A percentile compares a stretch with the other conserved stretches of the same genome.
Evolutionary conservation across 164 flowering plant species (phyloP).

Genomic region (Liquidambar formosana): DNA sequence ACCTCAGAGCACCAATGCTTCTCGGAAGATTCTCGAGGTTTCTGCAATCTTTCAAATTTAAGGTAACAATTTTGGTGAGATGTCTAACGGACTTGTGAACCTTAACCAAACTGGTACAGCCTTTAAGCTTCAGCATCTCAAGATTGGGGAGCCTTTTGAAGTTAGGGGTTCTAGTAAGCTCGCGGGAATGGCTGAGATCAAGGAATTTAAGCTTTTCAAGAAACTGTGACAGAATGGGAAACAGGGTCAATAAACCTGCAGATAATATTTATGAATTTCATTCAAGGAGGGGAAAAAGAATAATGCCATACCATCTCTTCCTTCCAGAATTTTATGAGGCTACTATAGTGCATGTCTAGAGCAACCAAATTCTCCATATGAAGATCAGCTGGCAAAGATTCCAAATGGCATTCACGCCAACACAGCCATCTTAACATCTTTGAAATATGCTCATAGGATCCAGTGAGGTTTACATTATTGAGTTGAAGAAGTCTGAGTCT

Average conservation of each 20-base stretch:
- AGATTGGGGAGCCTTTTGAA: constrained; percentile 3
- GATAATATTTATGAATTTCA: too few species aligned
- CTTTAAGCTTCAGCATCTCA: constrained; percentile 13
- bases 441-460: constrained; percentile 5
- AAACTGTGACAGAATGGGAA: constrained; percentile 3
- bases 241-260: not conserved
- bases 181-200: too few species aligned
- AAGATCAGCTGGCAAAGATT: constrained; percentile 11
- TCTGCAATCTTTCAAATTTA: too few species aligned
- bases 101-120: constrained; percentile 10
- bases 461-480: too few species aligned
- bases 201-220: constrained; percentile 12
- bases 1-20: not conserved
- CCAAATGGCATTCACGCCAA: too few species aligned
- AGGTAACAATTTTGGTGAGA: too few species aligned
- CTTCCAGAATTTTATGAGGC: constrained; percentile 8
- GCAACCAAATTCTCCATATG: not conserved
- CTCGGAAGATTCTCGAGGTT: constrained; percentile 7
- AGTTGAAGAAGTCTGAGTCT: too few species aligned
- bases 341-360: constrained; percentile 9
- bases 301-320: constrained; percentile 1
- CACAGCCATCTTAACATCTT: constrained; percentile 7
- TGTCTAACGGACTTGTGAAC: constrained; percentile 5
- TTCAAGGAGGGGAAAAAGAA: not conserved
- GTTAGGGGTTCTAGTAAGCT: constrained; percentile 19